Conservation (phyloP, 2,329 filamentous ascomycete genomes). For the Aspergillus terreus region DNA sequence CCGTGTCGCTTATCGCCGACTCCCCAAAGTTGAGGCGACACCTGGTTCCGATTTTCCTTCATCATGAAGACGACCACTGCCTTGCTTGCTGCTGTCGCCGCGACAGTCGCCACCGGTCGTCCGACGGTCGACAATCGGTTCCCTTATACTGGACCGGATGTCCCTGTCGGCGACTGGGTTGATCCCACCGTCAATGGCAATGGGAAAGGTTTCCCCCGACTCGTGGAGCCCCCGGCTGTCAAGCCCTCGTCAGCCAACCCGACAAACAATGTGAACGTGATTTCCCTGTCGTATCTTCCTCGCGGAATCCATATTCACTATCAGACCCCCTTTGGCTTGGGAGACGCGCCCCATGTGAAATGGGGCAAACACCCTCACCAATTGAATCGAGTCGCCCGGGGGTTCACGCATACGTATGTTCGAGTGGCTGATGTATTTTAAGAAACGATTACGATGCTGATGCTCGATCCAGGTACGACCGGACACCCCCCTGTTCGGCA, state of each 20-base stretch:
- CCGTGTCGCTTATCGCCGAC: neutral
- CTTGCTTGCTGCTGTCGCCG: constrained; percentile 19
- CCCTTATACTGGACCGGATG: constrained; percentile 47
- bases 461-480: constrained; percentile 39
- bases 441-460: neutral
- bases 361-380: constrained; percentile 39
- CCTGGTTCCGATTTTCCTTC: neutral
- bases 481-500: constrained; percentile 49
- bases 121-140: constrained; percentile 42
- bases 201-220: constrained; percentile 50
- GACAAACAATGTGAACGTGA: constrained; percentile 53
- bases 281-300: constrained; percentile 47
- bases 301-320: constrained; percentile 52
- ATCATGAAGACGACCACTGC: constrained; percentile 21
- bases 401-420: constrained; percentile 41
- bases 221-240: constrained; percentile 50
- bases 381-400: constrained; percentile 36
- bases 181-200: constrained; percentile 50
- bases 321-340: constrained; percentile 53
- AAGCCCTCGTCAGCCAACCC: constrained; percentile 42
- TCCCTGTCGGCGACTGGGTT: constrained; percentile 52
- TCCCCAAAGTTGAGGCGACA: neutral
- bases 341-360: constrained; percentile 39
- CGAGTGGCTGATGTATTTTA: no score
- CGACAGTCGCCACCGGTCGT: constrained; percentile 17